Base-by-base conservation (phyloP, 495 filamentous ascomycete genomes). In the Echria macrotheca region DNA sequence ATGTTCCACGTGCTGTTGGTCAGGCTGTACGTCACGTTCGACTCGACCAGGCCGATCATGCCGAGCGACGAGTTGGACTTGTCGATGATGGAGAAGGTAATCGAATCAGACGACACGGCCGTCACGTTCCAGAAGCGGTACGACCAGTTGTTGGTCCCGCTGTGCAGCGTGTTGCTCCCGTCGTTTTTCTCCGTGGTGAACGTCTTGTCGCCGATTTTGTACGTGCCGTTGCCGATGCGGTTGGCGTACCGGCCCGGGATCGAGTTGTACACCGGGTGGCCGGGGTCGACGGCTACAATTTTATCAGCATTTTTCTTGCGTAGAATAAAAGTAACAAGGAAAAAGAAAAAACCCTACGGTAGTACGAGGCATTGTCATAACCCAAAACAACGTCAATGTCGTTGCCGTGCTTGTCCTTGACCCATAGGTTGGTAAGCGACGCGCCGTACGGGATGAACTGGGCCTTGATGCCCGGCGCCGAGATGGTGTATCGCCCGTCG, bases 21-120 rank as follows among this genome's bases (percentile, higher is more conserved):
- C 23, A 80, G 61, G 40, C 77, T 87, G 68, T 87, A 93, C 2
- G 84, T 90, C 46, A 89, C 81, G 57, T 82, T 80, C 26, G 77
- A 80, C 54, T 87, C 67, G 37, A 94, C 82, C 23, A 78, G 70
- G 23, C 89, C 89, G 3, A 85, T 81, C 71, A 95, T 87, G 26
- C 83, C 80, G 58, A 81, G 65, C 4, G 79, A 81, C 17, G 78
- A 86, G 60, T 81, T 74, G 54, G 63, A 68, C 32, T 67, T 65
- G 62, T 95, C 89, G 14, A 78, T 65, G 53, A 94, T 72, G 35
- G 77, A 77, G 68, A 95, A 95, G 26, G 89, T 93, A 65, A 95
- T 85, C 11, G 82, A 84, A 66, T 81, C 69, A 66, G 71, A 29
- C 64, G 74, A 63, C 11, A 82, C 68, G 3, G 81, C 81, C 28